These are phyloP conservation scores for Fragaria ananassa DNA, from an alignment of 306 rosid species.

Conservation along the genomic window DNA sequence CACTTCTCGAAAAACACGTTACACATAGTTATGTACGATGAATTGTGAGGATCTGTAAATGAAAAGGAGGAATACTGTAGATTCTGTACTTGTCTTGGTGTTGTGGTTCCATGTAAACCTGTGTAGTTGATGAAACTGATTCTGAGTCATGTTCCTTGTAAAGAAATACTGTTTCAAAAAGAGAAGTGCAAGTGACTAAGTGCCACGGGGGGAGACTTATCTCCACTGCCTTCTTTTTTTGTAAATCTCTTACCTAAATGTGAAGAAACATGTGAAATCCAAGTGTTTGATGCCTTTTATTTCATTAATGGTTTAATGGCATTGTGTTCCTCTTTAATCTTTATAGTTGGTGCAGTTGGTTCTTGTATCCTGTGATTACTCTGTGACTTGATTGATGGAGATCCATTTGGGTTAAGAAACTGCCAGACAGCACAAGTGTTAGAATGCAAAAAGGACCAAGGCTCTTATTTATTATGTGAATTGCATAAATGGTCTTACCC, in stretches of 20 bases:
- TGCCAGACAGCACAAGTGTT: not conserved
- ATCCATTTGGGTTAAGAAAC: constrained; percentile 1
- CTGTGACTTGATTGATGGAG: not conserved
- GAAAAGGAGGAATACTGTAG: not conserved
- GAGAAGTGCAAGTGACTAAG: not conserved
- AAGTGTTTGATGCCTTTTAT: constrained; percentile 1
- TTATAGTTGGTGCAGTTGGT: not conserved
- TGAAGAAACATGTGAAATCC: constrained; percentile 17
- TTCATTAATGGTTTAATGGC: constrained; percentile 6
- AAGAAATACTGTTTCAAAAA: not conserved
- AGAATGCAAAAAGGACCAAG: not conserved
- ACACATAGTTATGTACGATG: not conserved
- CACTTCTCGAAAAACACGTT: constrained; percentile 16
- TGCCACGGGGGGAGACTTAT: not conserved
- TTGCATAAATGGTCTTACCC: not conserved
- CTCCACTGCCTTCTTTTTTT: not conserved
- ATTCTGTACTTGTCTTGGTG: not conserved
- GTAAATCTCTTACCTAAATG: not conserved
- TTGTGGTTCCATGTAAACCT: not conserved
- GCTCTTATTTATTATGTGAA: not conserved
- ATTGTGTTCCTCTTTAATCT: not conserved
- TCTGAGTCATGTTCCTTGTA: not conserved
- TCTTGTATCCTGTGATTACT: not conserved
- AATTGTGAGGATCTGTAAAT: constrained; percentile 8
- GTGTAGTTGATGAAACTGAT: not conserved